Evolutionary conservation across 768 basidiomycete genomes (phyloP).

Genomic region (Tulasnella sp.): DNA sequence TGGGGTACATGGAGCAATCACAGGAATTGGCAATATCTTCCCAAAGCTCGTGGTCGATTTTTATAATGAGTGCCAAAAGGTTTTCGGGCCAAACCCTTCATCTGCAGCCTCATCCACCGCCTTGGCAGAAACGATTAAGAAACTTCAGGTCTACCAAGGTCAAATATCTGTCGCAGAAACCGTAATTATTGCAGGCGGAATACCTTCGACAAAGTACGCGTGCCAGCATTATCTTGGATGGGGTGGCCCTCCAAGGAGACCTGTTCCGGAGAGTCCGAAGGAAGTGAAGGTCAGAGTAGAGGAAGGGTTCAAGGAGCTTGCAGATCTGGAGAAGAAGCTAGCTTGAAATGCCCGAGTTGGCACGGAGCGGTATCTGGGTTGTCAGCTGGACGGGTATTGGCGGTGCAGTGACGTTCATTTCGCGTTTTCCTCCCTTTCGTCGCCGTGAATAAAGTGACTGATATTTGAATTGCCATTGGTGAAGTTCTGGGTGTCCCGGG

Average conservation of each 20-base stretch:
- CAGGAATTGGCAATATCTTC: conserved; percentile 12
- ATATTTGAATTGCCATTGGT: background rate
- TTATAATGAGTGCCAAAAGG: conserved; percentile 14
- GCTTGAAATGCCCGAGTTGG: background rate
- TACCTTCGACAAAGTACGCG: conserved; percentile 24
- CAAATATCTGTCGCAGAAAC: conserved; percentile 20
- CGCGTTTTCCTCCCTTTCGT: background rate
- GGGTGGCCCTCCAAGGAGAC: conserved; percentile 10
- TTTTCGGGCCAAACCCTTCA: background rate
- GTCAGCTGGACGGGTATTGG: background rate
- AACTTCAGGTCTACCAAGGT: conserved; percentile 20
- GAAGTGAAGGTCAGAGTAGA: conserved; percentile 16
- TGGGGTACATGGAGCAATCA: conserved; percentile 14
- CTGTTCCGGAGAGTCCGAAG: conserved; percentile 11
- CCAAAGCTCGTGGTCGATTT: conserved; percentile 16
- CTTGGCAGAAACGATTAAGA: conserved; percentile 8
- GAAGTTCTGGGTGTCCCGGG: background rate
- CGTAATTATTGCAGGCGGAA: conserved; percentile 21
- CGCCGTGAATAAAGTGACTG: background rate
- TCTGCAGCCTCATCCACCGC: background rate
- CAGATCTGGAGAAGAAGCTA: background rate
- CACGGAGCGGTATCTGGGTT: background rate
- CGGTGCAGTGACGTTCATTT: background rate
- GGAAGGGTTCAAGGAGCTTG: conserved; percentile 8
- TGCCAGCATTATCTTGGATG: conserved; percentile 18